These are phyloP conservation scores for Arabidopsis suecica DNA, from an alignment of 345 rosid genomes.

Conservation along the genomic window DNA sequence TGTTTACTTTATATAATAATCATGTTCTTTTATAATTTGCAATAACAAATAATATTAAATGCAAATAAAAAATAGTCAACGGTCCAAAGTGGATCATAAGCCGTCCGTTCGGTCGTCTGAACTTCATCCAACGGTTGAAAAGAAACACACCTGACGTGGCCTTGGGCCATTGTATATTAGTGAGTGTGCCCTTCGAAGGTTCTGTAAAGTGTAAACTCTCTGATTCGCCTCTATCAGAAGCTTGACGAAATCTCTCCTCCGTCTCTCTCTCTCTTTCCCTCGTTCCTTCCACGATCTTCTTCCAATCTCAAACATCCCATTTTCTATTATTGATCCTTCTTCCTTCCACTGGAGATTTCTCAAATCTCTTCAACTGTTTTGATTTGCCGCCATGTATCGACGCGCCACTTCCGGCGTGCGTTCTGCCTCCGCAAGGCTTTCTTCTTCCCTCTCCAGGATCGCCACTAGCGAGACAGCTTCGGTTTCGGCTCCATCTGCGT, in stretches of 20 bases:
- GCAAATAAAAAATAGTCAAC: neutral
- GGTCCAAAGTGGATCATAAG: neutral
- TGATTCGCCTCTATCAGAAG: neutral
- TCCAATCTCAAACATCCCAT: constrained; percentile 10
- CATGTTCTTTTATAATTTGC: neutral
- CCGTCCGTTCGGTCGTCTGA: neutral
- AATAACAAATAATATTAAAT: neutral
- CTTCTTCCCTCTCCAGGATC: constrained; percentile 44
- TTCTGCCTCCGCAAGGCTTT: constrained; percentile 46
- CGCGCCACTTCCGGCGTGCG: constrained; percentile 50
- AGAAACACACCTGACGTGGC: neutral
- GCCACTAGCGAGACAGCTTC: constrained; percentile 33
- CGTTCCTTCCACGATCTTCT: constrained; percentile 30
- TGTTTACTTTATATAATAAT: neutral
- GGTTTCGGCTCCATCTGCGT: constrained; percentile 32
- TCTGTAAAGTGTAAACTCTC: neutral
- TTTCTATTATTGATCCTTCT: constrained; percentile 20
- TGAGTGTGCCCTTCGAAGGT: neutral
- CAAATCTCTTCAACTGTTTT: neutral
- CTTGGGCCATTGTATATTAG: constrained; percentile 26
- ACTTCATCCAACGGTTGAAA: constrained; percentile 37
- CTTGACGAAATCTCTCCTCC: neutral
- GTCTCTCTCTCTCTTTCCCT: constrained; percentile 9
- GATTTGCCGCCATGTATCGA: constrained; percentile 40
- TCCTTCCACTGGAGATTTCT: neutral